Conservation (phyloP, 805 yeast genomes). For the Candida xiaguanensis region DNA sequence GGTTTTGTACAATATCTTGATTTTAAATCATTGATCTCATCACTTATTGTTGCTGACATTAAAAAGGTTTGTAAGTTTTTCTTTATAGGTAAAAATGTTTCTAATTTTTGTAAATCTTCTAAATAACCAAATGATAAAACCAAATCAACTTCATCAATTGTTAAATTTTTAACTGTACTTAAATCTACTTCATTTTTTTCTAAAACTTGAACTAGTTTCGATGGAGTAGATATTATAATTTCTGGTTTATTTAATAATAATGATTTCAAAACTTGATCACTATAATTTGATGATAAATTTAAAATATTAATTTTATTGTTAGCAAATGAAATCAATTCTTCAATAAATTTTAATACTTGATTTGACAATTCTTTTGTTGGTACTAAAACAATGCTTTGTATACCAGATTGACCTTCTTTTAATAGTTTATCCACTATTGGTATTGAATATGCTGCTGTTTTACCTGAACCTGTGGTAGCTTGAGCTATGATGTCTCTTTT, state of each 20-base stretch:
- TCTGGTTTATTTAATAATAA: slow-evolving; percentile 74
- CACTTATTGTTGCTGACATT: slow-evolving; percentile 94
- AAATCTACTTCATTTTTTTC: slow-evolving; percentile 50
- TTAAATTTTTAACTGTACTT: slow-evolving; percentile 60
- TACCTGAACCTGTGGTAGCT: slow-evolving; percentile 95
- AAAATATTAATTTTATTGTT: slow-evolving; percentile 59
- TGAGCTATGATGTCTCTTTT: slow-evolving; percentile 89
- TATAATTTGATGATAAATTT: slow-evolving; percentile 63
- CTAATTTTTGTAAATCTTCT: slow-evolving; percentile 72
- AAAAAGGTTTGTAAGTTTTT: slow-evolving; percentile 81
- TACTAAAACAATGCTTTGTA: slow-evolving; percentile 70
- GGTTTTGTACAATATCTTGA: slow-evolving; percentile 76
- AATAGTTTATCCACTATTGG: slow-evolving; percentile 83
- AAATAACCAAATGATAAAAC: slow-evolving; percentile 85
- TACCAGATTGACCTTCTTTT: slow-evolving; percentile 14
- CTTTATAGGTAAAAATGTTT: slow-evolving; percentile 62
- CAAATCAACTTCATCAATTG: slow-evolving; percentile 94
- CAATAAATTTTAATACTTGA: slow-evolving; percentile 74
- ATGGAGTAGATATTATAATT: slow-evolving; percentile 82
- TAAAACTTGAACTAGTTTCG: slow-evolving; percentile 58
- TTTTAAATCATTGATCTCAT: slow-evolving; percentile 75
- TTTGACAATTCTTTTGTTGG: slow-evolving; percentile 91
- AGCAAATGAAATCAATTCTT: slow-evolving; percentile 66
- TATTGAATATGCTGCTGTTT: slow-evolving; percentile 84
- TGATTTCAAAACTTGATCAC: slow-evolving; percentile 69